phyloP scores from a whole-genome alignment of 2,329 filamentous ascomycete species.

The Aspergillus udagawae region DNA sequence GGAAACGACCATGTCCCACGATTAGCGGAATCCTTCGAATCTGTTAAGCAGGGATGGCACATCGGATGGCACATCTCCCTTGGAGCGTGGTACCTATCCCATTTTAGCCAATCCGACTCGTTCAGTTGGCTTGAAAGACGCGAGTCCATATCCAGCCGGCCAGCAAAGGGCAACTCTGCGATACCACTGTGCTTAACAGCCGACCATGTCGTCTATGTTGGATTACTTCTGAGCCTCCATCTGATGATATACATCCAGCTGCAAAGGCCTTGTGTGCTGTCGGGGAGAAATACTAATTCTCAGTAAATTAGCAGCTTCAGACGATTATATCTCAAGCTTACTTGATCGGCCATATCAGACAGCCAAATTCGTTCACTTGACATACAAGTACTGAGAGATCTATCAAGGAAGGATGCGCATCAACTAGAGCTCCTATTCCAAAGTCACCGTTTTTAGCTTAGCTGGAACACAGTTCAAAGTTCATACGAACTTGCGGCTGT shows the following conservation, averaged over 20 bases:
- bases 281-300: background rate
- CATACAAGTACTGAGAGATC: background rate
- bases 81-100: background rate
- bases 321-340: background rate
- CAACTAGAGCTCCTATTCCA: background rate
- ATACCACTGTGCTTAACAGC: background rate
- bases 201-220: background rate
- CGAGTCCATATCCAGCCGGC: background rate
- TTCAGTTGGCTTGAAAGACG: background rate
- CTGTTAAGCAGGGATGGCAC: background rate
- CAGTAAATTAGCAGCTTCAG: background rate
- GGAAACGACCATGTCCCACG: background rate
- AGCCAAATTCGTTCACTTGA: background rate
- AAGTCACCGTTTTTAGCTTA: background rate
- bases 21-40: background rate
- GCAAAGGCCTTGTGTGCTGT: background rate
- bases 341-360: background rate
- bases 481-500: background rate
- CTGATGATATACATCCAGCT: background rate
- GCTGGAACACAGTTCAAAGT: background rate
- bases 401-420: background rate
- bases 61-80: background rate
- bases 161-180: background rate
- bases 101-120: background rate
- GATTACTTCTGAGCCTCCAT: background rate